Evolutionary conservation across 2,329 filamentous ascomycete species (phyloP).

Genomic region (Botryotinia narcissicola): DNA sequence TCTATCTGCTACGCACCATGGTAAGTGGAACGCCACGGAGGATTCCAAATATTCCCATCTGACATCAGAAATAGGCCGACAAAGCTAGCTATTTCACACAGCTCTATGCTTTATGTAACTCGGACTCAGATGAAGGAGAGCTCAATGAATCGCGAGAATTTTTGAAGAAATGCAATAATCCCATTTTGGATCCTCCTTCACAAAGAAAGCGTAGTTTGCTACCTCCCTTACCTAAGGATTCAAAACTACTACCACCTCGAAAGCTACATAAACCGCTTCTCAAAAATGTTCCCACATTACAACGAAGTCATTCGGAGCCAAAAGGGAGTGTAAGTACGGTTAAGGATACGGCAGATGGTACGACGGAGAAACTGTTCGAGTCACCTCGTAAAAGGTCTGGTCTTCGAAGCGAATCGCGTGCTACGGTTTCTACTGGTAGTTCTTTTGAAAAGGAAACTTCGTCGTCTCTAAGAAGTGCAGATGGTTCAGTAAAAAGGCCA

Average conservation of each 20-base stretch:
- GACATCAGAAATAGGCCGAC: constrained; percentile 10
- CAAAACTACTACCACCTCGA: background rate
- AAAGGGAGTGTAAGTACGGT: constrained; percentile 16
- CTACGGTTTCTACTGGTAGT: constrained; percentile 15
- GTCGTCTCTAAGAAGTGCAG: constrained; percentile 5
- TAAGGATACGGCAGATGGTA: constrained; percentile 8
- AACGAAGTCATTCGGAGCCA: constrained; percentile 31
- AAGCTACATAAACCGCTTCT: constrained; percentile 10
- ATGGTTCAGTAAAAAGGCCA: constrained; percentile 15
- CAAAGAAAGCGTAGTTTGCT: background rate
- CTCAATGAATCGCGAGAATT: constrained; percentile 26
- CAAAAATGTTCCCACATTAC: constrained; percentile 29
- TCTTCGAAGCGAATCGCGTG: constrained; percentile 29
- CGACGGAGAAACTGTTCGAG: constrained; percentile 23
- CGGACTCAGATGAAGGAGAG: constrained; percentile 33
- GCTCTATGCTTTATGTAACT: constrained; percentile 34
- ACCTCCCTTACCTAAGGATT: constrained; percentile 41
- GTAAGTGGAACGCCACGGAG: background rate
- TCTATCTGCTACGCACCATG: constrained; percentile 1
- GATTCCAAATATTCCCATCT: background rate
- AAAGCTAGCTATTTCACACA: constrained; percentile 22
- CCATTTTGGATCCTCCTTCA: constrained; percentile 39
- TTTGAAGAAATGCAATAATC: constrained; percentile 20
- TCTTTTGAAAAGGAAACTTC: constrained; percentile 22
- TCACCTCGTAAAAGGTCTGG: constrained; percentile 24